Percentiles rank a stretch among this genome's conserved stretches.
These are phyloP conservation scores for Pestalotiopsis sp. DNA, from an alignment of 2,329 filamentous ascomycete genomes.

Conservation along the genomic window DNA sequence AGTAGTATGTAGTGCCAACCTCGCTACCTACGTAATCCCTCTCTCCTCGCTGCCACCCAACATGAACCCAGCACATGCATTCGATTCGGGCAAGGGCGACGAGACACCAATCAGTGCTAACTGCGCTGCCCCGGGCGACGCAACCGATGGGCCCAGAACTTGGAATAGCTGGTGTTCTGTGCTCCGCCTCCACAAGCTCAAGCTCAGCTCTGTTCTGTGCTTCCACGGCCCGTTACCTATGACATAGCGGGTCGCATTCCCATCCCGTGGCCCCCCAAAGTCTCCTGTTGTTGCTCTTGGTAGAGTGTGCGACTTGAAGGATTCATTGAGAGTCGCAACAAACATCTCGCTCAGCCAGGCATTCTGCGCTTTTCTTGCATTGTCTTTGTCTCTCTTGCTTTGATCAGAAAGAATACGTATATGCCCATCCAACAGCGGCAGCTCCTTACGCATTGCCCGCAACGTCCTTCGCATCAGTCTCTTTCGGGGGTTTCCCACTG, in stretches of 20 bases:
- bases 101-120: neutral
- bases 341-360: neutral
- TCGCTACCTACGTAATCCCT: neutral
- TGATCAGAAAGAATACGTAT: neutral
- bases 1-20: neutral
- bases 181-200: conserved; percentile 9
- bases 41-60: neutral
- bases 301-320: neutral
- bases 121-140: conserved; percentile 9
- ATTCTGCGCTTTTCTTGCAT: neutral
- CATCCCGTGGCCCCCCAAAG: neutral
- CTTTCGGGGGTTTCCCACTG: neutral
- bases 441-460: neutral
- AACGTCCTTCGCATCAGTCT: neutral
- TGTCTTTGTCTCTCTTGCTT: neutral
- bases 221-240: conserved; percentile 1
- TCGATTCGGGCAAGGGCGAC: neutral
- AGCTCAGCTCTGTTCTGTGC: neutral
- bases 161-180: neutral
- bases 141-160: conserved; percentile 12
- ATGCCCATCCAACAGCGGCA: neutral
- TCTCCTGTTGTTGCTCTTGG: neutral
- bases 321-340: neutral
- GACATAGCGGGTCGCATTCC: neutral
- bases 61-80: neutral